These are phyloP conservation scores for Beauveria sp. DNA, from an alignment of 2,329 filamentous ascomycete species.

Conservation along the genomic window DNA sequence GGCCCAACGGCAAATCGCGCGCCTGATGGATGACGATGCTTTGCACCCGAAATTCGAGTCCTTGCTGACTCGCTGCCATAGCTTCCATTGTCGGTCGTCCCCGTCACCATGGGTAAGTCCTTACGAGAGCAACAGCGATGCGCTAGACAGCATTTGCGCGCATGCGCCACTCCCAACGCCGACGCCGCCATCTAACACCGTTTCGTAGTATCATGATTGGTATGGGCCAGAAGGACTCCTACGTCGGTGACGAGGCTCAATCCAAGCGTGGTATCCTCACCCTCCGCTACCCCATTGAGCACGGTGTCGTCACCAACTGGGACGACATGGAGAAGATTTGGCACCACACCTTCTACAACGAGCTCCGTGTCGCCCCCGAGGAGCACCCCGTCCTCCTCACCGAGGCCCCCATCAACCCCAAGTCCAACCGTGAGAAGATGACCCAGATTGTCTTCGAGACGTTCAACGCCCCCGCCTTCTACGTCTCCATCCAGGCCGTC, in stretches of 20 bases:
- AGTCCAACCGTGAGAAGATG: constrained; percentile 99
- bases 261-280: constrained; percentile 99
- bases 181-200: background rate
- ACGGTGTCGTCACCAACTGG: constrained; percentile 99
- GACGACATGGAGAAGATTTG: constrained; percentile 99
- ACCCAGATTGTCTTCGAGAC: constrained; percentile 99
- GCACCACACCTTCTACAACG: constrained; percentile 99
- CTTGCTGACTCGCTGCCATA: background rate
- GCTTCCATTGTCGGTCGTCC: constrained; percentile 95
- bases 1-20: background rate
- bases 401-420: constrained; percentile 99
- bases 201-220: constrained; percentile 96
- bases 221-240: constrained; percentile 99
- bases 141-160: background rate
- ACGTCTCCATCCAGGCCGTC: constrained; percentile 99
- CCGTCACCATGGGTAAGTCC: constrained; percentile 54
- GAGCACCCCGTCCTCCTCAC: constrained; percentile 99
- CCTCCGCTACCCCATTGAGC: constrained; percentile 98
- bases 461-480: constrained; percentile 99
- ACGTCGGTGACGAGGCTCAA: constrained; percentile 99
- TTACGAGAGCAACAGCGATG: background rate
- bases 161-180: constrained; percentile 12
- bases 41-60: background rate
- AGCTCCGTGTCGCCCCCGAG: constrained; percentile 98
- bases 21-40: background rate